Evolutionary conservation across 805 yeast genomes (phyloP), one percentile per base, ranked within the genome.

Genomic region (Yamadazyma laniorum): DNA sequence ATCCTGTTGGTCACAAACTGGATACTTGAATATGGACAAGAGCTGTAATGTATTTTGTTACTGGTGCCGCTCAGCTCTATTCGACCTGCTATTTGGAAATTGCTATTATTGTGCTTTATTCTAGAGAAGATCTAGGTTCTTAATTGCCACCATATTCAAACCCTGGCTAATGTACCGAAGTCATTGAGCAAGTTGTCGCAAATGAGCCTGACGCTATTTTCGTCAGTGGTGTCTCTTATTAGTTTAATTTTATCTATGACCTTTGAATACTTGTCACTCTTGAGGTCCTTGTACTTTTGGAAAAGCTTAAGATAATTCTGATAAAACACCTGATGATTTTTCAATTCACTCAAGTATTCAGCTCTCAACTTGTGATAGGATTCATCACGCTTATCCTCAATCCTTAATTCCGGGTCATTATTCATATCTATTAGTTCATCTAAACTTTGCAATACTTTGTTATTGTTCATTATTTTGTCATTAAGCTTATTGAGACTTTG

Each of bases 251-350:
- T 49, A n/a, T 31, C 40, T 15, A 36, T 32, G n/a, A 43, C 32
- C 18, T 30, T 41, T 7, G 28, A 23, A 21, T 34, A 29, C 25
- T 38, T 35, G 15, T 30, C 34, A 18, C 27, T 17, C 18, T 40
- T 40, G 32, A 59, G 42, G 13, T 44, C 44, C 12, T 55, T 45
- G 38, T 64, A 63, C 39, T 61, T 61, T 25, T 52, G 35, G 19
- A 58, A 53, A 13, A 65, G 44, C 40, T 50, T 51, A 25, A 58
- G 47, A 43, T 65, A 66, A 7, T 60, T 58, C 32, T 59, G 48
- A 40, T 61, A 62, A 34, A 65, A 54, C 4, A 38, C 39, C 40
- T 55, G 57, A 14, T 56, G 52, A 16, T 48, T 55, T 18, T 44
- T 47, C 18, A 63, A 43, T 39, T 66, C 70, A 3, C 47, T 47